Conservation (phyloP, 345 rosid genomes). For the Kernera saxatilis region DNA sequence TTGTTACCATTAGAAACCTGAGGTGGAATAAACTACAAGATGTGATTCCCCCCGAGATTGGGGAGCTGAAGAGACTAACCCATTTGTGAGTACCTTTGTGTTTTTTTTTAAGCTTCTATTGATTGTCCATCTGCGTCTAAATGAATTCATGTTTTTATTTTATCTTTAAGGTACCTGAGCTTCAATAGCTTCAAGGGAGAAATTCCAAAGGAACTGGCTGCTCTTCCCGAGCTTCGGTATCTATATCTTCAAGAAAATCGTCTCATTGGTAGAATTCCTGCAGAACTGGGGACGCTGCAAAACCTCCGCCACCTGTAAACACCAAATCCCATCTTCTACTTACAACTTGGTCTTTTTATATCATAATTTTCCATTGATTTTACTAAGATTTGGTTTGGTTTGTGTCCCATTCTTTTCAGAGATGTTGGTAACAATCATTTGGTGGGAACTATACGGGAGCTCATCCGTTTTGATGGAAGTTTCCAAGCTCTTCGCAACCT, state of each 20-base stretch:
- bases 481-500: constrained; percentile 83
- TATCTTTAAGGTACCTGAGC: constrained; percentile 59
- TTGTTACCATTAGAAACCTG: constrained; percentile 51
- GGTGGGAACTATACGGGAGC: constrained; percentile 90
- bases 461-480: constrained; percentile 84
- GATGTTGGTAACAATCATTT: constrained; percentile 94
- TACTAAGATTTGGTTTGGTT: neutral
- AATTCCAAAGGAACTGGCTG: constrained; percentile 84
- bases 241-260: constrained; percentile 93
- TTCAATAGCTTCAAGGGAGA: constrained; percentile 93
- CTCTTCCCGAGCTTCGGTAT: constrained; percentile 84
- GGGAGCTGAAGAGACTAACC: constrained; percentile 80
- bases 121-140: neutral
- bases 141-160: neutral
- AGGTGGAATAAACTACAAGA: constrained; percentile 97
- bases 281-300: constrained; percentile 70
- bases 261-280: constrained; percentile 74
- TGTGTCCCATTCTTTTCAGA: constrained; percentile 36
- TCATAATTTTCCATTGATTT: neutral
- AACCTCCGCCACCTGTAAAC: constrained; percentile 55
- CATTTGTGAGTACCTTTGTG: constrained; percentile 59
- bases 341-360: neutral
- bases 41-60: constrained; percentile 82
- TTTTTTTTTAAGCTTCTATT: neutral
- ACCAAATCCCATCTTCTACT: neutral